A percentile compares a stretch with the other conserved stretches of the same genome.
phyloP scores from a whole-genome alignment of 1,284 basidiomycete genomes.

The Irpex sp. region DNA sequence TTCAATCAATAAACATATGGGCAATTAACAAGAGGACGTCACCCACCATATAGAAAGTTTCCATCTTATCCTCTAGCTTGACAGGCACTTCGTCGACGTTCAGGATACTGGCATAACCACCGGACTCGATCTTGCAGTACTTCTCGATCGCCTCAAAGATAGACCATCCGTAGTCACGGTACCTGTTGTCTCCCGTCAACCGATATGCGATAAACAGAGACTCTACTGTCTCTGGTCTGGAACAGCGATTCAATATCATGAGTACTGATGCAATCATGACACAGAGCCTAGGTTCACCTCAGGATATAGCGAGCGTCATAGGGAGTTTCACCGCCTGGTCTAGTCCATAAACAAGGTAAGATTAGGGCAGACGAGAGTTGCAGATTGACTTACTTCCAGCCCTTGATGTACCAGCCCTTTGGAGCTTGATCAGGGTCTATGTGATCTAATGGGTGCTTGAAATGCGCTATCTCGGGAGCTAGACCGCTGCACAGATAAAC shows the following conservation, averaged over 20 bases:
- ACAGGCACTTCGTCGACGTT: conserved; percentile 80
- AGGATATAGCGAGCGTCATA: conserved; percentile 92
- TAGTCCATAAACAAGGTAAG: conserved; percentile 21
- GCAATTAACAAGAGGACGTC: background rate
- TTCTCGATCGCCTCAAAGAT: conserved; percentile 91
- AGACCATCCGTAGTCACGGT: conserved; percentile 84
- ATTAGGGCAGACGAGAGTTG: background rate
- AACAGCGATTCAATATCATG: too few species aligned
- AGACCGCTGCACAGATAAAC: conserved; percentile 52
- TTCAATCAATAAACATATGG: background rate
- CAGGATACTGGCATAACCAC: conserved; percentile 83
- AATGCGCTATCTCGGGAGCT: conserved; percentile 83
- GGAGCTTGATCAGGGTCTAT: conserved; percentile 38
- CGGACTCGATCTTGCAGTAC: conserved; percentile 70
- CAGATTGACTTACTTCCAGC: conserved; percentile 43
- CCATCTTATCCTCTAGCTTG: conserved; percentile 84
- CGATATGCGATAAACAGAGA: conserved; percentile 89
- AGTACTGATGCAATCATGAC: too few species aligned
- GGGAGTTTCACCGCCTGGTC: conserved; percentile 45
- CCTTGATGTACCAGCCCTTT: conserved; percentile 89
- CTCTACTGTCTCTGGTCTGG: conserved; percentile 91
- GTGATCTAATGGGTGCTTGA: conserved; percentile 54
- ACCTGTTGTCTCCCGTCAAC: conserved; percentile 78
- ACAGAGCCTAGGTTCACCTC: conserved; percentile 36
- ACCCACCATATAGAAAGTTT: conserved; percentile 87